phyloP scores from a whole-genome alignment of 257 asterid species.

The Echium plantagineum region DNA sequence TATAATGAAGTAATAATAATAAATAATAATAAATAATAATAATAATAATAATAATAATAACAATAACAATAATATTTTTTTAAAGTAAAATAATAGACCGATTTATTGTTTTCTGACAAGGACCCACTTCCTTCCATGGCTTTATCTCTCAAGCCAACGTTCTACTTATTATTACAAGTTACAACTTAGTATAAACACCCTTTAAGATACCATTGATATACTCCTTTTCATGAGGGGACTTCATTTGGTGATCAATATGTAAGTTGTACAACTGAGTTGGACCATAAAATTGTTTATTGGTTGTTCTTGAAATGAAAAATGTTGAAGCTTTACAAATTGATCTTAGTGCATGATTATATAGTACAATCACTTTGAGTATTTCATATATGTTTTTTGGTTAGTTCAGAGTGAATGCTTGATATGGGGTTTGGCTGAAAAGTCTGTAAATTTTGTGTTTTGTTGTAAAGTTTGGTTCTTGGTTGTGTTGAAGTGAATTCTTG shows the following conservation, averaged over 20 bases:
- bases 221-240: too few relatives aligned
- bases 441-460: neutral
- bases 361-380: neutral
- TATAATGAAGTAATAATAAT: too few relatives aligned
- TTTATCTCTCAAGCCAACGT: slow-evolving; percentile 23
- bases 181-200: slow-evolving; percentile 16
- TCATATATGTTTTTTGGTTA: slow-evolving; percentile 11
- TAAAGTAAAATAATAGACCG: too few relatives aligned
- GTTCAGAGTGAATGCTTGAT: too few relatives aligned
- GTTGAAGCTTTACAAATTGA: slow-evolving; percentile 5
- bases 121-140: slow-evolving; percentile 46
- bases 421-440: slow-evolving; percentile 17
- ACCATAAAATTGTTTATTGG: slow-evolving; percentile 8
- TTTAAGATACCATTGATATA: neutral
- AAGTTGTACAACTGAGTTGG: neutral
- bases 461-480: neutral
- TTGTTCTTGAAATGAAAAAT: neutral
- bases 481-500: slow-evolving; percentile 36
- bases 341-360: slow-evolving; percentile 11
- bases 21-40: slow-evolving; percentile 1
- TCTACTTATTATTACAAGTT: too few relatives aligned
- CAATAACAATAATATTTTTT: too few relatives aligned
- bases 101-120: slow-evolving; percentile 35
- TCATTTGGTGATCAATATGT: neutral
- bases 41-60: slow-evolving; percentile 15